phyloP scores from a whole-genome alignment of 495 filamentous ascomycete species.

The Trichoderma asperelloides region DNA sequence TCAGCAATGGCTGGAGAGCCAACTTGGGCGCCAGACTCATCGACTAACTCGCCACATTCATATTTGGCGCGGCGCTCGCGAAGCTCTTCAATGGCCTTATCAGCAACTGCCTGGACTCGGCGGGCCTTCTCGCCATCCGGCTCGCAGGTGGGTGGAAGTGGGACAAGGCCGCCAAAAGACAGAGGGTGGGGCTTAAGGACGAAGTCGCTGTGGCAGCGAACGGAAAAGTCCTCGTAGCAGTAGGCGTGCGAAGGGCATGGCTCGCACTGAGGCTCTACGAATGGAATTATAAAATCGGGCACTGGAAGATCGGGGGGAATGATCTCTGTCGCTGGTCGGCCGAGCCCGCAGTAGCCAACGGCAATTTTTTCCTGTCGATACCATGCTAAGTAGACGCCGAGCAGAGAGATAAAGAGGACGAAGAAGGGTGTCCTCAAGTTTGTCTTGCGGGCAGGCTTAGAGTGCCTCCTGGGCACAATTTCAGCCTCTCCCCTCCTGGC shows the following conservation, averaged over 20 bases:
- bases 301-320: constrained; percentile 35
- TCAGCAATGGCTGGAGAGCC: constrained; percentile 60
- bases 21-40: constrained; percentile 48
- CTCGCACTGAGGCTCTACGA: constrained; percentile 78
- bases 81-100: constrained; percentile 80
- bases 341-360: constrained; percentile 90
- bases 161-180: constrained; percentile 69
- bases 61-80: constrained; percentile 78
- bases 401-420: constrained; percentile 54
- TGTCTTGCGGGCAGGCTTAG: constrained; percentile 17
- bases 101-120: constrained; percentile 74
- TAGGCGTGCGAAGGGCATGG: constrained; percentile 86
- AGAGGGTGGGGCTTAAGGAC: constrained; percentile 78
- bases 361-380: constrained; percentile 91
- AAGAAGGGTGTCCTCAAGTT: constrained; percentile 46
- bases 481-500: constrained; percentile 29
- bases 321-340: constrained; percentile 43
- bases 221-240: constrained; percentile 69
- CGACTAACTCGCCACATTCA: constrained; percentile 74
- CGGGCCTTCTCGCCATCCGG: constrained; percentile 88
- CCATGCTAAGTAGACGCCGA: constrained; percentile 67
- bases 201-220: constrained; percentile 78
- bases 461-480: constrained; percentile 20
- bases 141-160: constrained; percentile 87
- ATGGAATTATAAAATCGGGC: constrained; percentile 55